Base-by-base conservation (phyloP, 2,329 filamentous ascomycete species). In the Colletotrichum eleusines region DNA sequence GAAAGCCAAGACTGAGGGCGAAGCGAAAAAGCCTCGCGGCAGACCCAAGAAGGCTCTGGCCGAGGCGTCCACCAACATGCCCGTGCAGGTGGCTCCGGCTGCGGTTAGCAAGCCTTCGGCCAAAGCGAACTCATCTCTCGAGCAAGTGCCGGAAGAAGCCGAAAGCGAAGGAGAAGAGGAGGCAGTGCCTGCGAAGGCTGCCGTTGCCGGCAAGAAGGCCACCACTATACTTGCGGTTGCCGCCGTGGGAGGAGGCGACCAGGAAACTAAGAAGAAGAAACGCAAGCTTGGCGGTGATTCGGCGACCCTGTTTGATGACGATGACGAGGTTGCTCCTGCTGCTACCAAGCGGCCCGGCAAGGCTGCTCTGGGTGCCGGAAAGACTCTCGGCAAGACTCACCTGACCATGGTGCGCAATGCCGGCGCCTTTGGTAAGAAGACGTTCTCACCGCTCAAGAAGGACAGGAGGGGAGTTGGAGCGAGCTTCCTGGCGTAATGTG, bases 401-500 rank as follows among this genome's bases (percentile, higher is more conserved):
- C 78, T 86, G 55, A 81, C 76, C 48, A 79, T 80, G 40, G 78
- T 78, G n/a, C 78, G 81, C 53, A 84, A 80, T 76, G 59, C 64
- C 35, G 68, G 50, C 28, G 87, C 81, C 0, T 88, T 91, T 73
- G 84, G 85, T 16, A 83, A 84, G 16, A 82, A 81, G 23, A 76
- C 84, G 5, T 94, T 94, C 78, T 94, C 92, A 23, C 92, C 92
- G 9, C 81, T 94, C 70, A 94, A 94, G 82, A 87, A 88, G 77
- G 89, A 94, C 61, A 86, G 87, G 69, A 88, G 90, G 72, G 89
- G 89, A 40, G 85, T 88, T 4, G 84, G 85, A 71, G 89, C 89
- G 64, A 91, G 89, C 76, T 91, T 91, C 74, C 77, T 90, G 69
- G 85, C 81, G 64, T 88, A 75, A 74, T 40, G 35, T 20, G 28